These are phyloP conservation scores for Pythium folliculosum DNA, from an alignment of 352 stramenopile species.

Conservation along the genomic window DNA sequence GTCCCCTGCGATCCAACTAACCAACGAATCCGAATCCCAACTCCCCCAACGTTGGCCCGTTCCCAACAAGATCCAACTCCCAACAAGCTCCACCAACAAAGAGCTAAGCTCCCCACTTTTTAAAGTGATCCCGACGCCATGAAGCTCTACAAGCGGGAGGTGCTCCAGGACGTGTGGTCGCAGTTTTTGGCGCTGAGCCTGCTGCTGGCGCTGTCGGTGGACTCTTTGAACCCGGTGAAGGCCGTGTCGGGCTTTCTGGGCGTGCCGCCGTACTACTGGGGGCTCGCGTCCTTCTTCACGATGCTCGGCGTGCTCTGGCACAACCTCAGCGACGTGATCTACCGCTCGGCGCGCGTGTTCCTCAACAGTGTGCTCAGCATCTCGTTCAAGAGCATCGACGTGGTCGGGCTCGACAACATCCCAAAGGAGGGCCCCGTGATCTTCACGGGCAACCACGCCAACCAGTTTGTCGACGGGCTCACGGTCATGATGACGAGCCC, in stretches of 20 bases:
- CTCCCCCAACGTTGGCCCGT: no score
- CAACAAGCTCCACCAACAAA: no score
- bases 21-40: no score
- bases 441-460: constrained; percentile 98
- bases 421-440: constrained; percentile 96
- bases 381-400: constrained; percentile 97
- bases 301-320: constrained; percentile 73
- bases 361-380: constrained; percentile 98
- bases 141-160: constrained; percentile 77
- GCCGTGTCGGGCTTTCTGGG: constrained; percentile 73
- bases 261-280: constrained; percentile 72
- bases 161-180: constrained; percentile 83
- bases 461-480: constrained; percentile 98
- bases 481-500: constrained; percentile 95
- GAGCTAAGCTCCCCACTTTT: not conserved
- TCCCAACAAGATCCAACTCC: no score
- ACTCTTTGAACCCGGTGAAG: constrained; percentile 89
- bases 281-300: constrained; percentile 54
- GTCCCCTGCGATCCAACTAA: not conserved
- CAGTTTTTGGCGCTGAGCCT: constrained; percentile 78
- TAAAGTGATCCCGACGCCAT: constrained; percentile 26
- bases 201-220: constrained; percentile 78
- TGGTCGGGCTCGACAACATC: constrained; percentile 96
- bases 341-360: constrained; percentile 89
- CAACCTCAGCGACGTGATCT: constrained; percentile 81